These are phyloP conservation scores for Avena eriantha DNA, from an alignment of 176 grass and related monocot genomes.

Conservation along the genomic window DNA sequence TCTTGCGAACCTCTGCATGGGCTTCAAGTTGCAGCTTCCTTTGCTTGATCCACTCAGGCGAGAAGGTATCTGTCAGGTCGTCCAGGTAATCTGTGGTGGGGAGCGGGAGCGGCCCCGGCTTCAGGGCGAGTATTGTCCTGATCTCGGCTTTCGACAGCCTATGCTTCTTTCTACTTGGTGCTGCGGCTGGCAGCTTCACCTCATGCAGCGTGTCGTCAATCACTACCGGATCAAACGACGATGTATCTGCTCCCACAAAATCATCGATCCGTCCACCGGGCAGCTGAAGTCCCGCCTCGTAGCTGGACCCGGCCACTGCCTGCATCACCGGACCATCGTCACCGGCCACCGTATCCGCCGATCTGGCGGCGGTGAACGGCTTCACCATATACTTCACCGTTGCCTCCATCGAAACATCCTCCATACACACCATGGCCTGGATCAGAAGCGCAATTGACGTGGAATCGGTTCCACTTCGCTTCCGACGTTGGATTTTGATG, in stretches of 20 bases:
- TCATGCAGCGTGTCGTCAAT: neutral
- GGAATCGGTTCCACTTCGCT: neutral
- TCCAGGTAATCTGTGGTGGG: neutral
- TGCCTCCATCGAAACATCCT: neutral
- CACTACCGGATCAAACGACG: neutral
- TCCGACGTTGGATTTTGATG: neutral
- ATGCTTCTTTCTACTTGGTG: no score
- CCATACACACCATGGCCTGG: neutral
- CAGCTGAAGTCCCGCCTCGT: neutral
- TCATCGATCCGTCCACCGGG: neutral
- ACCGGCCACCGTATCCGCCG: neutral
- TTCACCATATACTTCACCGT: no score
- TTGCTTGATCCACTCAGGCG: neutral
- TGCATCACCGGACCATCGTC: neutral
- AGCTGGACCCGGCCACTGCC: neutral
- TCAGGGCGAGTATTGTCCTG: neutral
- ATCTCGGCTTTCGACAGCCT: neutral
- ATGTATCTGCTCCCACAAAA: no score
- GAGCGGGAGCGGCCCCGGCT: neutral
- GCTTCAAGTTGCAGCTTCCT: neutral
- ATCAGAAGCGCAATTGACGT: neutral
- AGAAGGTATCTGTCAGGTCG: neutral
- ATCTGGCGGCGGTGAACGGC: no score
- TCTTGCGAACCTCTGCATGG: neutral
- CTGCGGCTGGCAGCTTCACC: no score